Percentiles rank a stretch among this genome's conserved stretches.
Conservation (phyloP, 2,329 filamentous ascomycete species). For the Ophiosphaerella narmari region DNA sequence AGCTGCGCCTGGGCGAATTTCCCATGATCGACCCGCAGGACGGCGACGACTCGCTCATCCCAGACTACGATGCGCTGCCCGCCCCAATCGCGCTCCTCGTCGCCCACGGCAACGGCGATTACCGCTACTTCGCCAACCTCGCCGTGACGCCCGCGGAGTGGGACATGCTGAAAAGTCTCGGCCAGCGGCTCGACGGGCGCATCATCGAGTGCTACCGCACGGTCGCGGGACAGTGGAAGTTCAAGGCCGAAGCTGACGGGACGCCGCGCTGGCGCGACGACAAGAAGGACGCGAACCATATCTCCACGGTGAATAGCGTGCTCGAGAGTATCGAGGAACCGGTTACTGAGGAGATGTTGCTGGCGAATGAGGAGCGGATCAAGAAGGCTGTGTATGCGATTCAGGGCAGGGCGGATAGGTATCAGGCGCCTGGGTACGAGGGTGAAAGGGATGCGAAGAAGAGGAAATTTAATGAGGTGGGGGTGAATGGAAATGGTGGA, state of each 20-base stretch:
- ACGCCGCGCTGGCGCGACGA: conserved; percentile 85
- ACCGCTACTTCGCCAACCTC: conserved; percentile 68
- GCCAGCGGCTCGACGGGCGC: conserved; percentile 78
- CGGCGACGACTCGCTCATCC: conserved; percentile 65
- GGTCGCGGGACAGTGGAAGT: conserved; percentile 75
- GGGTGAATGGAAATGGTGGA: conserved; percentile 10
- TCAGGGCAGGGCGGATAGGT: conserved; percentile 49
- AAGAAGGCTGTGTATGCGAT: conserved; percentile 76
- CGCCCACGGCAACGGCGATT: conserved; percentile 66
- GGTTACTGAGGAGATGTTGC: conserved; percentile 77
- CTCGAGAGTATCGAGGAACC: conserved; percentile 86
- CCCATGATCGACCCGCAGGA: conserved; percentile 71
- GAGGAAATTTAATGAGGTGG: conserved; percentile 36
- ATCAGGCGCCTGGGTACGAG: conserved; percentile 19
- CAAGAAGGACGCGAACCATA: conserved; percentile 89
- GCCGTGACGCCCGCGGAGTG: conserved; percentile 77
- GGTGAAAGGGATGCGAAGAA: conserved; percentile 38
- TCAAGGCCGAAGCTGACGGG: conserved; percentile 56
- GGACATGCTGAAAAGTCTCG: conserved; percentile 75
- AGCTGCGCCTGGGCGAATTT: conserved; percentile 74
- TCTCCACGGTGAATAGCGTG: conserved; percentile 80
- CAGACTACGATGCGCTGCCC: conserved; percentile 82
- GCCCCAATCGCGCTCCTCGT: conserved; percentile 70
- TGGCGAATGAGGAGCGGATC: conserved; percentile 71
- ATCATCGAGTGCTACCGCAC: conserved; percentile 92